Percentiles rank a stretch among this genome's conserved stretches.
Conservation (phyloP, 2,329 filamentous ascomycete species). For the Dactylellina haptotyla region DNA sequence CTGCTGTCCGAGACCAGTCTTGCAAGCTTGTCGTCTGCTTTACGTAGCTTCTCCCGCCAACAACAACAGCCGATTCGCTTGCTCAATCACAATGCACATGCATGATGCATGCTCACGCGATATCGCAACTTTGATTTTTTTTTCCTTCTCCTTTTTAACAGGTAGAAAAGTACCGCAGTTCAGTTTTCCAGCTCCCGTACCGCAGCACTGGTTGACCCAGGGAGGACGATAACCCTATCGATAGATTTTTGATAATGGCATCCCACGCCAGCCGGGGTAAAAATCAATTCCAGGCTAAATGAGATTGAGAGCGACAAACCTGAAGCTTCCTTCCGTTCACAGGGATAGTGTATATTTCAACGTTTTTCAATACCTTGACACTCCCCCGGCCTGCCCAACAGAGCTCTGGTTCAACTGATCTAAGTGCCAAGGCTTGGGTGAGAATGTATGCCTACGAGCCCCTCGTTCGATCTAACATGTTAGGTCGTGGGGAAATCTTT, state of each 20-base stretch:
- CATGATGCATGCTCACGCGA: constrained; percentile 46
- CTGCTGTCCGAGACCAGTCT: too few species aligned
- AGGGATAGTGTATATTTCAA: constrained; percentile 3
- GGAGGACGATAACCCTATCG: constrained; percentile 40
- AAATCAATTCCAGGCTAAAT: constrained; percentile 22
- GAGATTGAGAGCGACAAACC: constrained; percentile 4
- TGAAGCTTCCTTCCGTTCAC: constrained; percentile 22
- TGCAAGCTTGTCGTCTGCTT: too few species aligned
- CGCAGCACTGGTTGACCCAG: constrained; percentile 1
- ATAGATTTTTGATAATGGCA: constrained; percentile 48
- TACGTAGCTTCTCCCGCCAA: constrained; percentile 1
- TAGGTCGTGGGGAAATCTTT: neutral
- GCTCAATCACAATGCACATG: constrained; percentile 28
- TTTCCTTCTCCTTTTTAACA: too few species aligned
- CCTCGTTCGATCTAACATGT: too few species aligned
- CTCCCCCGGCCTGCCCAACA: constrained; percentile 27
- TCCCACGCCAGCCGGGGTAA: constrained; percentile 33
- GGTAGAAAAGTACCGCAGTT: too few species aligned
- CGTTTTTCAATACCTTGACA: constrained; percentile 3
- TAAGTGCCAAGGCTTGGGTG: constrained; percentile 21
- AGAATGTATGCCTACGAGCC: too few species aligned
- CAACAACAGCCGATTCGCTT: constrained; percentile 49
- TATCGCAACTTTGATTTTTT: constrained; percentile 26
- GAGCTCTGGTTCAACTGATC: constrained; percentile 18
- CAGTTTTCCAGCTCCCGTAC: too few species aligned